These are phyloP conservation scores for Colletotrichum paranaense DNA, from an alignment of 2,329 filamentous ascomycete genomes.

Conservation along the genomic window DNA sequence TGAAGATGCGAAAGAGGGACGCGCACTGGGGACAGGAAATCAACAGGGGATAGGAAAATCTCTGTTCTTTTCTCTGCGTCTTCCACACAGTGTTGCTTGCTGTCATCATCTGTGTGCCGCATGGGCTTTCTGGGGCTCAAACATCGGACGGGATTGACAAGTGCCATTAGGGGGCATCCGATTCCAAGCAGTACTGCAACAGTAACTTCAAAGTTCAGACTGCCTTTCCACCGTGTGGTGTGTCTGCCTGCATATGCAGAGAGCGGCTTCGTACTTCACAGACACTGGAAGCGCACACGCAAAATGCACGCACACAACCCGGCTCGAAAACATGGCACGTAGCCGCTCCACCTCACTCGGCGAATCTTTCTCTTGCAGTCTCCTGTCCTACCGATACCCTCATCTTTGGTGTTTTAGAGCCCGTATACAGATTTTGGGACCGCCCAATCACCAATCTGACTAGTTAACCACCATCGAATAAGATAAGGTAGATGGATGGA, in stretches of 20 bases:
- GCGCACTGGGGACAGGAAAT: not conserved
- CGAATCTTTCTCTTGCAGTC: not conserved
- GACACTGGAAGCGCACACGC: not conserved
- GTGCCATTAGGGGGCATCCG: not conserved
- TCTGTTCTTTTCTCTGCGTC: not conserved
- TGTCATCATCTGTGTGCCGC: not conserved
- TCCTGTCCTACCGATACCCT: not conserved
- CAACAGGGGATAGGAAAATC: not conserved
- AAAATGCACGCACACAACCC: not conserved
- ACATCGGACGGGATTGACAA: slow-evolving; percentile 16
- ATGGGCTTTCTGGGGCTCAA: slow-evolving; percentile 3
- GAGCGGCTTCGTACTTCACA: slow-evolving; percentile 13
- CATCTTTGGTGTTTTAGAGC: not conserved
- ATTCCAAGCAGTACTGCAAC: not conserved
- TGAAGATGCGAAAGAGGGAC: not conserved
- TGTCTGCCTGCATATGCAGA: slow-evolving; percentile 17
- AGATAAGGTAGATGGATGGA: not conserved
- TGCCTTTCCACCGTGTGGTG: not conserved
- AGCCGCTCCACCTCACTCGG: not conserved
- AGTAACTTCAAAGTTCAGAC: not conserved
- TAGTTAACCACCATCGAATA: not conserved
- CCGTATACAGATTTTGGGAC: not conserved
- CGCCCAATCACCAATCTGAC: not conserved
- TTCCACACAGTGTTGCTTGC: not conserved
- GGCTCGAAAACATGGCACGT: not conserved